Evolutionary conservation across 2,329 filamentous ascomycete species (phyloP), one percentile per base, ranked within the genome.

Genomic region (Clarireedia hainanense): DNA sequence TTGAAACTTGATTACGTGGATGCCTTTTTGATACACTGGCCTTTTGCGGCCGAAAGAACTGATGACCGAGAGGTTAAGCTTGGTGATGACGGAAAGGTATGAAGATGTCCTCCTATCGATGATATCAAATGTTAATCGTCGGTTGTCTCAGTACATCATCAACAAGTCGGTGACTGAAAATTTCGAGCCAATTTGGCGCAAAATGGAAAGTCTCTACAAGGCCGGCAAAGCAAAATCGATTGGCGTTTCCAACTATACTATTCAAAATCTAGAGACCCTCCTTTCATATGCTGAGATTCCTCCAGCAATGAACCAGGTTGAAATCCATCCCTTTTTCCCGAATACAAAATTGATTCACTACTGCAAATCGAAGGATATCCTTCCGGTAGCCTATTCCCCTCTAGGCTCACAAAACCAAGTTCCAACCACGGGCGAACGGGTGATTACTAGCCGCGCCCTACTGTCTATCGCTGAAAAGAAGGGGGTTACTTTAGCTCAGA

Each of bases 11-110:
- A 90, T 61, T 92, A 94, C 69, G 79, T 95, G 9, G 89, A 95
- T 69, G 75, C 92, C 55, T 89, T 81, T 68, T 78, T 95, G 34
- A 80, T 95, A 74, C 89, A 95, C 74, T 94, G 89, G 88, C 86
- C 88, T 3, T 75, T 75, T 88, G 55, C 83, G 81, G 56, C 83
- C 88, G 81, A 92, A 89, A 89, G 83, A 71, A 81, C 82, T 48
- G 74, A 81, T n/a, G 84, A 91, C 67, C 69, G 89, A 68, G 84
- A 81, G 66, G 63, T 71, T 40, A 73, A 74, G 50, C 68, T 79
- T 57, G 76, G 75, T 47, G 64, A 73, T 47, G 74, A 80, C 69
- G 76, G 76, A 55, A 79, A 79, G 71, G 75, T 77, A 67, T 50
- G 30, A 34, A 30, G 30, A 49, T 26, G 30, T 14, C 15, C 7